Evolutionary conservation across 1,284 basidiomycete species (phyloP), one percentile per base, ranked within the genome.

Genomic region (Moniliophthora roreri): DNA sequence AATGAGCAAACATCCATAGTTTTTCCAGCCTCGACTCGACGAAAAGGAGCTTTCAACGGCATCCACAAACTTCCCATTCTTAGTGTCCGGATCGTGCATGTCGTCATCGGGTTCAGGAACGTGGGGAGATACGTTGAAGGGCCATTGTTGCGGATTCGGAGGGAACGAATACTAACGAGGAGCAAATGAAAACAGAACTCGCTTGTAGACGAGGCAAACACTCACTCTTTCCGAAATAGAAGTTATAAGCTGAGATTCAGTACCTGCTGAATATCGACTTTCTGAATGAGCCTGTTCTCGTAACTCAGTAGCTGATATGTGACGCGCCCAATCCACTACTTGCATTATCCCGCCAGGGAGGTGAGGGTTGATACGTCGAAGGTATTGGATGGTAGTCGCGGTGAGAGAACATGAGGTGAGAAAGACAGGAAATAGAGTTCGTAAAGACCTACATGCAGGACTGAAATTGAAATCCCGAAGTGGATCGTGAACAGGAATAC

Each of bases 1-100:
- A 36, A 82, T 35, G 35, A 73, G 48, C 7, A 83, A 67, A 62
- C 79, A 81, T 0, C 81, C 81, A 5, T 82, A 57, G 60, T 83
- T 82, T 42, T 64, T 61, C 15, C 81, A 34, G 3, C 79, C 80
- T 59, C 80, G 70, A 23, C 66, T 53, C 15, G 66, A 64, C 52
- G 60, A 58, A 11, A 70, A 66, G 16, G 69, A 61, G 2, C 70
- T 70, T 36, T 53, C 8, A 8, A 16, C 23, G 11, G 11, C 59
- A 26, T 52, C 44, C 39, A 64, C 62, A 21, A 56, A 53, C 28
- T 52, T 60, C 28, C 55, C 50, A 26, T 23, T 37, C 9, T 53
- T 55, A 21, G 54, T 46, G 28, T 68, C 61, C 6, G 75, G 73
- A 44, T 71, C 63, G 51, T 77, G 76, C 2, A 76, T 58, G 42